A percentile compares a stretch with the other conserved stretches of the same genome.
Conservation (phyloP, 441 rosid genomes). For the Manihot esculenta region DNA sequence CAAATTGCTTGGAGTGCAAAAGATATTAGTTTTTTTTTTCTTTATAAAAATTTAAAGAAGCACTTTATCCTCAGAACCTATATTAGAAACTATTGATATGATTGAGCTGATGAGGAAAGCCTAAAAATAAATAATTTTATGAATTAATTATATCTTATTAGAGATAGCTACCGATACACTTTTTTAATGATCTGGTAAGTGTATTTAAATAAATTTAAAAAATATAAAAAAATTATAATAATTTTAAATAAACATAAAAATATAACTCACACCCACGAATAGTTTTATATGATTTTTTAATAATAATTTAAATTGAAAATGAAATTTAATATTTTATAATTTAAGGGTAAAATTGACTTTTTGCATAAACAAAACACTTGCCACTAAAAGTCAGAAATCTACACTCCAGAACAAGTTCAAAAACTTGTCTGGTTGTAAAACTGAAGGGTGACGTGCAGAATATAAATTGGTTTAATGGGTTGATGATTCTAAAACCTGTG, state of each 20-base stretch:
- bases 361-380: too few relatives aligned
- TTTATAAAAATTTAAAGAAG: too few relatives aligned
- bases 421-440: neutral
- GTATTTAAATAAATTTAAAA: too few relatives aligned
- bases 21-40: too few relatives aligned
- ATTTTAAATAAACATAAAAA: too few relatives aligned
- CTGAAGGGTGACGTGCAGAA: conserved; percentile 10
- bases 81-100: neutral
- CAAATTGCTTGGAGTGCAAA: neutral
- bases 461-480: conserved; percentile 14
- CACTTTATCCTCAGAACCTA: neutral
- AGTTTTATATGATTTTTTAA: too few relatives aligned
- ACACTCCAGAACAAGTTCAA: neutral
- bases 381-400: conserved; percentile 21
- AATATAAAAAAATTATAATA: too few relatives aligned
- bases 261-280: too few relatives aligned
- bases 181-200: too few relatives aligned
- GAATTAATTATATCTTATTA: conserved; percentile 1
- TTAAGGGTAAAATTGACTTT: too few relatives aligned
- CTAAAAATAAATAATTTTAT: neutral
- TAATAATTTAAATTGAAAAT: too few relatives aligned
- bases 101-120: neutral
- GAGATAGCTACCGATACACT: conserved; percentile 6
- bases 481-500: conserved; percentile 29
- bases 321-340: too few relatives aligned